These are phyloP conservation scores for Flaveria trinervia DNA, from an alignment of 129 eudicot species.

Conservation along the genomic window DNA sequence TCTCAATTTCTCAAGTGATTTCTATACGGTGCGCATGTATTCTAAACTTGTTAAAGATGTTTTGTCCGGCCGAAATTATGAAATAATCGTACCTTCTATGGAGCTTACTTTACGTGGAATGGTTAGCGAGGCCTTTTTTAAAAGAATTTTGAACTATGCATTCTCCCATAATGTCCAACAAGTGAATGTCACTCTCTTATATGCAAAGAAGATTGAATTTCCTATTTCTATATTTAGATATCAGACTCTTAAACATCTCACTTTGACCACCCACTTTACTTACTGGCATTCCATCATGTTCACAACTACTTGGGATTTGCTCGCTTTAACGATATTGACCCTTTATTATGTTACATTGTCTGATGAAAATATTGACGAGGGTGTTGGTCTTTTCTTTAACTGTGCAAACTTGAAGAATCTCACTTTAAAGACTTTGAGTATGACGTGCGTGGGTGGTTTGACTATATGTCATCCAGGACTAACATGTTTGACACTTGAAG, in stretches of 20 bases:
- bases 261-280: background rate
- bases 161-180: slow-evolving; percentile 18
- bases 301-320: background rate
- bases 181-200: background rate
- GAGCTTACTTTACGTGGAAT: background rate
- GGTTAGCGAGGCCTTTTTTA: background rate
- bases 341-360: background rate
- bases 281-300: background rate
- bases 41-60: background rate
- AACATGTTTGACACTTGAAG: background rate
- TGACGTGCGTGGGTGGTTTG: background rate
- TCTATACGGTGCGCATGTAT: background rate
- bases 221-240: slow-evolving; percentile 2
- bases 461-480: slow-evolving; percentile 7
- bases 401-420: slow-evolving; percentile 12
- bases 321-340: slow-evolving; percentile 9
- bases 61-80: background rate
- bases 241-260: slow-evolving; percentile 11
- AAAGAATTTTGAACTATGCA: slow-evolving; percentile 11
- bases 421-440: background rate
- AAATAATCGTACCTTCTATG: background rate
- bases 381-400: slow-evolving; percentile 15
- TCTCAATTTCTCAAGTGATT: background rate
- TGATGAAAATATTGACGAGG: slow-evolving; percentile 1
- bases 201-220: background rate